Percentiles rank a stretch among this genome's conserved stretches.
These are phyloP conservation scores for Baudoinia panamericana DNA, from an alignment of 495 filamentous ascomycete species.

Conservation along the genomic window DNA sequence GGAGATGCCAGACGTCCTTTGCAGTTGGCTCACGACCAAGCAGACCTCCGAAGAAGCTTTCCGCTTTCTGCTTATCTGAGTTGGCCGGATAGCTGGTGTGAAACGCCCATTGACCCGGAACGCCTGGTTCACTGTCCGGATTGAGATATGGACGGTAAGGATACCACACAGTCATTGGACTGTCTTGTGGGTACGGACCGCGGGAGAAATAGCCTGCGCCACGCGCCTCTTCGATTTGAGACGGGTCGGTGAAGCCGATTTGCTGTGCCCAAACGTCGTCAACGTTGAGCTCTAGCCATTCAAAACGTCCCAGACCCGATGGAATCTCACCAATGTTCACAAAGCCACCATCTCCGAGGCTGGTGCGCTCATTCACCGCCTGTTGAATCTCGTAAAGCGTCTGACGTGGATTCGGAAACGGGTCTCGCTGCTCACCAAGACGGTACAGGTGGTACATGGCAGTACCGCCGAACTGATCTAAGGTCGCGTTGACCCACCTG, in stretches of 20 bases:
- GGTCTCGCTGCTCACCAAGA: too few relatives aligned
- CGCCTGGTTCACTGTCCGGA: not conserved
- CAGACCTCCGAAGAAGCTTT: too few relatives aligned
- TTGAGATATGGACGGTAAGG: not conserved
- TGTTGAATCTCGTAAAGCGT: too few relatives aligned
- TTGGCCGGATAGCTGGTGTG: too few relatives aligned
- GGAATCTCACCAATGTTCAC: conserved; percentile 2
- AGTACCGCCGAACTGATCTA: too few relatives aligned
- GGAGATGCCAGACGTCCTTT: not conserved
- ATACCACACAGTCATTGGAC: conserved; percentile 2
- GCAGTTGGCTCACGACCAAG: not conserved
- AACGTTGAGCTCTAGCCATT: conserved; percentile 2
- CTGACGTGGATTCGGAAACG: too few relatives aligned
- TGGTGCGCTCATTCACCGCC: too few relatives aligned
- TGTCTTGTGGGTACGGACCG: not conserved
- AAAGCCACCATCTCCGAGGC: too few relatives aligned
- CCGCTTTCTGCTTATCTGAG: too few relatives aligned
- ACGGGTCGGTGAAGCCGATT: not conserved
- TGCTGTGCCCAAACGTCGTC: not conserved
- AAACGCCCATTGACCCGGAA: not conserved
- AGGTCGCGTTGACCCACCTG: too few relatives aligned
- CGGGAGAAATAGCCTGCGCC: not conserved
- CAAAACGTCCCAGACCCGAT: not conserved
- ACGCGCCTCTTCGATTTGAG: conserved; percentile 1
- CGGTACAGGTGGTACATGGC: too few relatives aligned